Conservation (phyloP, 2,329 filamentous ascomycete species). For the Stachybotrys elegans region DNA sequence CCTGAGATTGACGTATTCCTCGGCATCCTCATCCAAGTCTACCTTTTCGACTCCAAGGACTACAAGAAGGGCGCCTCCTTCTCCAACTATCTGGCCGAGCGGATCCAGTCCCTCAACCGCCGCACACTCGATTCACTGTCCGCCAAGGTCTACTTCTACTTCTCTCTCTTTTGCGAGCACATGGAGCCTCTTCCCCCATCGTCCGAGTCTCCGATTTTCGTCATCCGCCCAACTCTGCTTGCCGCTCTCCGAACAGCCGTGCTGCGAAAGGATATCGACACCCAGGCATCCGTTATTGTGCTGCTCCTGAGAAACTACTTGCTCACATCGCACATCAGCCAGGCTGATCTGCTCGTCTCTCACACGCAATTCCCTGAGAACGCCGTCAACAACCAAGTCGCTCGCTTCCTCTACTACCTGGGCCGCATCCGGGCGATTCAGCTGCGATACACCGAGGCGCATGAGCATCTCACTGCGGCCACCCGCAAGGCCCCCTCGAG, state of each 20-base stretch:
- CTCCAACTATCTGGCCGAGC: conserved; percentile 76
- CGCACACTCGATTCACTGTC: conserved; percentile 90
- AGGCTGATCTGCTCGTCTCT: conserved; percentile 91
- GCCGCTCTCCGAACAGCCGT: conserved; percentile 91
- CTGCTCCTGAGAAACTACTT: conserved; percentile 94
- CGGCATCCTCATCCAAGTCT: conserved; percentile 79
- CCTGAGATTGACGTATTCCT: conserved; percentile 88
- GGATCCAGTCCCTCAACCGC: conserved; percentile 84
- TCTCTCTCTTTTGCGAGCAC: conserved; percentile 90
- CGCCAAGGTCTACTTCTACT: conserved; percentile 97
- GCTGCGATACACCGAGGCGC: conserved; percentile 92
- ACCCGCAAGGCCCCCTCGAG: conserved; percentile 93
- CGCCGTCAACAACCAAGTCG: conserved; percentile 96
- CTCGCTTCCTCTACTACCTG: conserved; percentile 94
- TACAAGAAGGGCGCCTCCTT: conserved; percentile 77
- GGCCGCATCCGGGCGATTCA: conserved; percentile 95
- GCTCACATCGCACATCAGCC: conserved; percentile 90
- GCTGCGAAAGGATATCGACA: conserved; percentile 92
- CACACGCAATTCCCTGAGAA: conserved; percentile 94
- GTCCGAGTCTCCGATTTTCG: conserved; percentile 78
- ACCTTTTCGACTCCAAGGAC: conserved; percentile 80
- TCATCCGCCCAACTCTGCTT: conserved; percentile 80
- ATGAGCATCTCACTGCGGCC: conserved; percentile 87
- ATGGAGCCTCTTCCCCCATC: conserved; percentile 83
- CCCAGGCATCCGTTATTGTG: conserved; percentile 94